Percentiles rank a stretch among this genome's conserved stretches.
phyloP scores from a whole-genome alignment of 1,284 basidiomycete genomes.

The Moesziomyces antarcticus region DNA sequence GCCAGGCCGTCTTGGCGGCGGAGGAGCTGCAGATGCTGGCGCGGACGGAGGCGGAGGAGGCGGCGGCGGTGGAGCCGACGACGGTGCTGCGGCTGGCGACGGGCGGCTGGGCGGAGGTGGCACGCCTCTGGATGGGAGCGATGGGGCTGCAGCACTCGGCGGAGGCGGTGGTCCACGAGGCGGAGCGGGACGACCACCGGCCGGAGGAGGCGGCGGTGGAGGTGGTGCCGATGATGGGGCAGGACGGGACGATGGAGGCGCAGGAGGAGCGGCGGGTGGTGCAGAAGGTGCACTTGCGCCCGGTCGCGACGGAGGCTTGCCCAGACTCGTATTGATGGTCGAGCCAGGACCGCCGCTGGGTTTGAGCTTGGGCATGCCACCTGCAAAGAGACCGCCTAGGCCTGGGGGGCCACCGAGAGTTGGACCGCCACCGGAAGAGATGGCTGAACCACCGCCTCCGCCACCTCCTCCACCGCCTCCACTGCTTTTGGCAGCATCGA shows the following conservation, averaged over 20 bases:
- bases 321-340: conserved; percentile 33
- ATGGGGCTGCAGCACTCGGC: conserved; percentile 32
- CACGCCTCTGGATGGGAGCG: conserved; percentile 36
- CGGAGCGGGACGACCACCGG: background rate
- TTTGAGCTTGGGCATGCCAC: conserved; percentile 88
- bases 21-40: conserved; percentile 21
- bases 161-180: conserved; percentile 14
- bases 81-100: conserved; percentile 24
- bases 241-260: conserved; percentile 22
- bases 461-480: conserved; percentile 52
- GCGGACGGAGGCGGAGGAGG: conserved; percentile 39
- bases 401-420: conserved; percentile 73
- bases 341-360: conserved; percentile 30
- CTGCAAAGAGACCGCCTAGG: conserved; percentile 85
- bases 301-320: conserved; percentile 38
- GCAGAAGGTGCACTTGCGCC: conserved; percentile 25
- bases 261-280: conserved; percentile 22
- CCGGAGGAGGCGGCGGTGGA: conserved; percentile 11
- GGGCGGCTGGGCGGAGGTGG: conserved; percentile 44
- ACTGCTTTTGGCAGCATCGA: conserved; percentile 70
- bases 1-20: conserved; percentile 22
- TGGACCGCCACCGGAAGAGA: conserved; percentile 67
- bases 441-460: conserved; percentile 55
- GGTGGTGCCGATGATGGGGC: conserved; percentile 34
- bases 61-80: conserved; percentile 15